A percentile compares a stretch with the other conserved stretches of the same genome.
phyloP scores from a whole-genome alignment of 192 early-diverging fungal genomes.

The Piromyces sp. region DNA sequence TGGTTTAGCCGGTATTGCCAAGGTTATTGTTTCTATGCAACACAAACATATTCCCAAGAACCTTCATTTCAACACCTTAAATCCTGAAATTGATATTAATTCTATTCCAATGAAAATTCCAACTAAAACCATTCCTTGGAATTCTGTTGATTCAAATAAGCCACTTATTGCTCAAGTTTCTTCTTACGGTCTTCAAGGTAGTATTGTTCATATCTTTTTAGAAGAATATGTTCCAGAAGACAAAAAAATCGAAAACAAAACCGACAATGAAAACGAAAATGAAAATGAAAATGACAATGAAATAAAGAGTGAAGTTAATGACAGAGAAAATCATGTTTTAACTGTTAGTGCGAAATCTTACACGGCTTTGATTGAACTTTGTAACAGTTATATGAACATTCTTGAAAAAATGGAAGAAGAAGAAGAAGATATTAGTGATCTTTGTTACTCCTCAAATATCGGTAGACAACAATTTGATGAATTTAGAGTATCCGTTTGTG shows the following conservation, averaged over 20 bases:
- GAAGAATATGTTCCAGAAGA: background rate
- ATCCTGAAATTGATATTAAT: constrained; percentile 11
- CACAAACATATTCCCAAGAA: constrained; percentile 6
- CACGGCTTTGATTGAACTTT: background rate
- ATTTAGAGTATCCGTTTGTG: background rate
- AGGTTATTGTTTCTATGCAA: constrained; percentile 11
- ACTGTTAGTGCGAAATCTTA: background rate
- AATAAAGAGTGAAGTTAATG: background rate
- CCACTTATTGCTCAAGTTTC: constrained; percentile 8
- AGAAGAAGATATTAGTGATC: background rate
- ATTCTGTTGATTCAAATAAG: background rate
- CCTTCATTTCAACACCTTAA: constrained; percentile 8
- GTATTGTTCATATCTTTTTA: constrained; percentile 11
- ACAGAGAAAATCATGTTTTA: background rate
- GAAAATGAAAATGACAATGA: background rate
- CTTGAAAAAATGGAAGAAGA: background rate
- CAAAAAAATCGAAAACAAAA: background rate
- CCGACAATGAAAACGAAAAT: background rate
- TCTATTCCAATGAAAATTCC: constrained; percentile 6
- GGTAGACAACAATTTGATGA: background rate
- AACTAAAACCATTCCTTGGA: constrained; percentile 5
- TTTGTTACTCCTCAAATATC: background rate
- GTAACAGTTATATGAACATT: background rate
- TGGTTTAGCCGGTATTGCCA: constrained; percentile 6
- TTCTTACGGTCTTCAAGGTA: constrained; percentile 12